Base-by-base conservation (phyloP, 257 asterid genomes). In the Solanum acaule region DNA sequence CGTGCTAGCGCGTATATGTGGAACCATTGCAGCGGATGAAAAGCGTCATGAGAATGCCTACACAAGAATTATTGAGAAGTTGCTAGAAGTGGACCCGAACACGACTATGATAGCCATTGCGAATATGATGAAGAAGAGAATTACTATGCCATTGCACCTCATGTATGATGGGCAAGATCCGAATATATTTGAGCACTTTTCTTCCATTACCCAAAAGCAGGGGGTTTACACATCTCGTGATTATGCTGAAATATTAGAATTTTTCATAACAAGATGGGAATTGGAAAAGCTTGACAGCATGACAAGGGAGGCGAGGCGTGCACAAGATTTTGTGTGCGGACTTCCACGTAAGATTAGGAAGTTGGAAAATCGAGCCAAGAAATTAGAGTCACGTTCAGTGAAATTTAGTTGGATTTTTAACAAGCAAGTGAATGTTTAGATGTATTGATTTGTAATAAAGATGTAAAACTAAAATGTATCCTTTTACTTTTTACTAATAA, bases 341-440 rank as follows among this genome's bases (percentile, higher is more conserved):
- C 70, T 92, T 42, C 86, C 91, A 12, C 70, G 10, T 16, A 86
- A 78, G 75, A 86, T 91, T 37, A 76, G 76, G 84, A 88, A 14
- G 85, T 6, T 89, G 18, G 85, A 86, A 15, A 90, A 85, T 27
- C 87, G 81, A 35, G 46, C 86, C 0, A 88, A 84, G 37, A 91
- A 44, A 83, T 33, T 83, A 72, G 73, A 83, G 81, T 72, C 85
- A 0, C 88, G 25, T 8, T 34, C 14, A 1, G 37, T 33, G 16
- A 88, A 86, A 40, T 88, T 92, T 82, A 91, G 93, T n/a, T 91
- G 93, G 93, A 86, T 92, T 33, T 91, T 88, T 84, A 83, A 91
- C 49, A 83, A 81, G 49, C 34, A 90, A 52, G 87, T 90, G 6
- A 6, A 11, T 18, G 10, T 70, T 72, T 88, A 85, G 25, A 18